Evolutionary conservation across 2,329 filamentous ascomycete species (phyloP).

Genomic region (Cladosporium sp.): DNA sequence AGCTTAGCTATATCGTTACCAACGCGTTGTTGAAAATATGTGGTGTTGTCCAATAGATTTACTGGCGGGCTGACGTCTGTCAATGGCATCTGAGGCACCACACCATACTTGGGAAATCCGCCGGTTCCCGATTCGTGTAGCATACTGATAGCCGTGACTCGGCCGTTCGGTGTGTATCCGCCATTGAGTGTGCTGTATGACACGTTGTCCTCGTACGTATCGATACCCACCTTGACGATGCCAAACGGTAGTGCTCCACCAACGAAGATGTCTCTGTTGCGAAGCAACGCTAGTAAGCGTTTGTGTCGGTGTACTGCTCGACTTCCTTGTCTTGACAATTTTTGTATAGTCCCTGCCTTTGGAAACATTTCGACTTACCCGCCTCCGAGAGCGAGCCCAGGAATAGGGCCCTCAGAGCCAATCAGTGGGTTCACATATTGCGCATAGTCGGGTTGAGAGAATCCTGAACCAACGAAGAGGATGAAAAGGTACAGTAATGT

Average conservation of each 20-base stretch:
- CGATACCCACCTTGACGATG: slow-evolving; percentile 47
- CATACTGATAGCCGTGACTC: slow-evolving; percentile 41
- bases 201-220: slow-evolving; percentile 38
- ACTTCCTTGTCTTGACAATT: not conserved
- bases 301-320: not conserved
- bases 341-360: not conserved
- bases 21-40: slow-evolving; percentile 40
- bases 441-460: slow-evolving; percentile 37
- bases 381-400: slow-evolving; percentile 47
- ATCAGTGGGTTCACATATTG: slow-evolving; percentile 54
- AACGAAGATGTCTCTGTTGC: slow-evolving; percentile 41
- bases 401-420: slow-evolving; percentile 48
- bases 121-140: slow-evolving; percentile 62
- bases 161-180: slow-evolving; percentile 40
- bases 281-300: not conserved
- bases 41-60: slow-evolving; percentile 42
- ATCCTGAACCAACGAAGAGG: not conserved
- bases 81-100: slow-evolving; percentile 54
- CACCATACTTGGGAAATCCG: slow-evolving; percentile 69
- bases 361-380: slow-evolving; percentile 24
- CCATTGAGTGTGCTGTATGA: slow-evolving; percentile 43
- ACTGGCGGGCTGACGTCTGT: slow-evolving; percentile 45
- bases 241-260: slow-evolving; percentile 45
- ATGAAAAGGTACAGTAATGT: not conserved
- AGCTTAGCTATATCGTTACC: slow-evolving; percentile 50